phyloP scores from a whole-genome alignment of 305 asterid species.

The Ajuga reptans region DNA sequence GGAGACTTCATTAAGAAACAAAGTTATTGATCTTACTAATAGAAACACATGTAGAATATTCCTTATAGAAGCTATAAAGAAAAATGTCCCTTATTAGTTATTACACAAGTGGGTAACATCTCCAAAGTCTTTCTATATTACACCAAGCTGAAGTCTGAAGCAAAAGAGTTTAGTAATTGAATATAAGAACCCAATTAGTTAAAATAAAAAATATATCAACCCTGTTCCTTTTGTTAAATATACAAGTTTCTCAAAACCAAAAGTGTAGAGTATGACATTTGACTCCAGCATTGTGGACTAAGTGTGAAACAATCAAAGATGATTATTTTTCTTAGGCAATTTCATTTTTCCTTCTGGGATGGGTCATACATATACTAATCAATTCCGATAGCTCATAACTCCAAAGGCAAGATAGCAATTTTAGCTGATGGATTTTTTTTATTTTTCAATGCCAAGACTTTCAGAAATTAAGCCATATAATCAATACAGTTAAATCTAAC shows the following conservation, averaged over 20 bases:
- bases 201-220: not conserved
- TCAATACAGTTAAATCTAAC: conserved; percentile 17
- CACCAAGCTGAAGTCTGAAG: conserved; percentile 10
- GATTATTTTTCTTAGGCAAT: not conserved
- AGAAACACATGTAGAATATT: not conserved
- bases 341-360: not conserved
- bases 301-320: not conserved
- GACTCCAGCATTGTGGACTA: not conserved
- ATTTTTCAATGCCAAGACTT: not conserved
- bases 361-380: not conserved
- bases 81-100: not conserved
- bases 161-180: not conserved
- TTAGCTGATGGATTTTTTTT: not conserved
- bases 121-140: not conserved
- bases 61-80: not conserved
- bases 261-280: not conserved
- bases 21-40: not conserved
- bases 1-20: not conserved
- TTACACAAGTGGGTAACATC: not conserved
- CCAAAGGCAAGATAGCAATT: not conserved
- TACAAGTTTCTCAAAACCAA: conserved; percentile 1
- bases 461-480: conserved; percentile 18
- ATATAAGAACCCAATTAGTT: not conserved
- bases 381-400: conserved; percentile 16
- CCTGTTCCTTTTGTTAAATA: not conserved